Evolutionary conservation across 1,139 yeast species (phyloP), one percentile per base, ranked within the genome.

Genomic region (Martiniozyma asiatica): DNA sequence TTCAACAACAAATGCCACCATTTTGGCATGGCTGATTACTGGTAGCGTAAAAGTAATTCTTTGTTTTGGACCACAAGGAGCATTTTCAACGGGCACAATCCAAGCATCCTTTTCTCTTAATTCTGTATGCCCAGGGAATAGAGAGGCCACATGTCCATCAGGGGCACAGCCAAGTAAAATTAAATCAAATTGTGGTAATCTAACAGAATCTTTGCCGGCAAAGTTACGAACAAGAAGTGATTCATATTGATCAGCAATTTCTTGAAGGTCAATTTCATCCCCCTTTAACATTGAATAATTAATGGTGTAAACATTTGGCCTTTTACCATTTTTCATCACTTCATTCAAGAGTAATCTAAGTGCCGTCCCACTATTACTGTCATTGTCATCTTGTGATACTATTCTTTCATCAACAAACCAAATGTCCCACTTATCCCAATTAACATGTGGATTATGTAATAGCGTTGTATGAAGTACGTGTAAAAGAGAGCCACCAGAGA

Each of bases 351-450:
- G 67, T 42, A 80, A 76, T 32, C 87, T 60, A 53, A 85, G 82
- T 33, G 93, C 89, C 40, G 73, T 73, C 14, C 97, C 97, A 49
- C 78, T 89, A 55, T 89, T 89, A 32, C 94, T 79, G 50, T 85
- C 93, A 4, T 71, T 68, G 26, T 81, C 74, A 33, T 69, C 77
- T 47, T 85, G 81, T 29, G 95, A 93, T 27, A 89, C 98, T 40
- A 89, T 63, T 54, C 98, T 72, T 60, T 89, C 98, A 56, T 89
- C 98, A 14, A 96, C 95, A 61, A 89, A 87, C 56, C 82, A 89
- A 35, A 89, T 73, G 50, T 89, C 95, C 98, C 98, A 89, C 51
- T 76, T 79, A 34, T 73, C 78, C 97, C 97, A 89, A 43, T 74
- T 76, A 24, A 89, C 75, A 29, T 67, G 65, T 35, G 58, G 58